Evolutionary conservation across 2,329 filamentous ascomycete genomes (phyloP).

Genomic region (Hymenoscyphus repandus): DNA sequence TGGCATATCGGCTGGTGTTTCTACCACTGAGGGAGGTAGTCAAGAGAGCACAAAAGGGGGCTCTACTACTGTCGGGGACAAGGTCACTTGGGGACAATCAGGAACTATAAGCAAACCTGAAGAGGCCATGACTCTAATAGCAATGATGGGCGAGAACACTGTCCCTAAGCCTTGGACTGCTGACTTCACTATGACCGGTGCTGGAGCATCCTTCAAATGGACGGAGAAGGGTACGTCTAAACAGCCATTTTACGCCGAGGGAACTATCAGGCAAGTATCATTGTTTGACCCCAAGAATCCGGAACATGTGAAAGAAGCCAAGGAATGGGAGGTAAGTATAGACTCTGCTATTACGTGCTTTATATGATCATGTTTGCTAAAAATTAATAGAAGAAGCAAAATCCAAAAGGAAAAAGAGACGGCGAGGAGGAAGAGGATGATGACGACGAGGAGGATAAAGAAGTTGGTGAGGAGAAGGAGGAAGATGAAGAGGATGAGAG

Average conservation of each 20-base stretch:
- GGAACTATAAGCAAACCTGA: background rate
- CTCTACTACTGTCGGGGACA: background rate
- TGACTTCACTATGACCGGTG: background rate
- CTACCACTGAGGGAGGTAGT: background rate
- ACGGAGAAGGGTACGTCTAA: background rate
- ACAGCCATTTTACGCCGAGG: background rate
- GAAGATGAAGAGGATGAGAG: background rate
- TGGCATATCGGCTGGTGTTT: background rate
- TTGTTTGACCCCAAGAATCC: background rate
- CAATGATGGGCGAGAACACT: background rate
- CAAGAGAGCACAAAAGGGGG: background rate
- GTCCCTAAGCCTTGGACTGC: background rate
- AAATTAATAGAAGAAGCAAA: background rate
- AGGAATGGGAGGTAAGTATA: background rate
- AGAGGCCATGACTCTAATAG: background rate
- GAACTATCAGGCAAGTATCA: background rate
- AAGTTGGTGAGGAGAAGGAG: background rate
- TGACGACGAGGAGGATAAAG: background rate
- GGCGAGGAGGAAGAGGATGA: background rate
- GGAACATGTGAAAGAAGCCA: background rate
- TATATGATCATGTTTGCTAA: background rate
- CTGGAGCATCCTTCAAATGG: background rate
- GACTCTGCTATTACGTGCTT: background rate
- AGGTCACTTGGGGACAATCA: background rate
- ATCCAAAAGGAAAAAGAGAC: background rate